phyloP scores from a whole-genome alignment of 2,329 filamentous ascomycete species.

The Pestalotiopsis sp. region DNA sequence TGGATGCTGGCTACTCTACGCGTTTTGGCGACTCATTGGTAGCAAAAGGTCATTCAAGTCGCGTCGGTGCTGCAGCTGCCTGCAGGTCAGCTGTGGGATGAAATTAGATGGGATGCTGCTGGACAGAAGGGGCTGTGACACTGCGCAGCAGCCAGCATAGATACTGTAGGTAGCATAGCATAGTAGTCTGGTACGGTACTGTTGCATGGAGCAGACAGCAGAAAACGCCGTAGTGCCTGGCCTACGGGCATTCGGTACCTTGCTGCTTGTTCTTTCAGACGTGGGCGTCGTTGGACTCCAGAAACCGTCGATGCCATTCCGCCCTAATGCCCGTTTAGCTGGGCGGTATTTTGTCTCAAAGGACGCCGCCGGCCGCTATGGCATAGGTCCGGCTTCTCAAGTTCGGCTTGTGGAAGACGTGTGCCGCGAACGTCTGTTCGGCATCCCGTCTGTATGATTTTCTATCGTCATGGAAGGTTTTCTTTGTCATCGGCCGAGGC shows the following conservation, averaged over 20 bases:
- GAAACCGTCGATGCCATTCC: slow-evolving; percentile 10
- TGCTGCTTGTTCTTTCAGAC: too few species aligned
- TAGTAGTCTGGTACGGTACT: too few species aligned
- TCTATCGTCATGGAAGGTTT: not conserved
- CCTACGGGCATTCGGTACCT: too few species aligned
- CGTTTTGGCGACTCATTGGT: slow-evolving; percentile 8
- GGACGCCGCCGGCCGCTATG: slow-evolving; percentile 1
- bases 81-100: slow-evolving; percentile 27
- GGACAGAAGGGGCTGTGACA: slow-evolving; percentile 15
- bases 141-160: too few species aligned
- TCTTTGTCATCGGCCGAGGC: not conserved
- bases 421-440: not conserved
- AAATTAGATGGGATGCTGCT: slow-evolving; percentile 28
- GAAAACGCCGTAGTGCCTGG: too few species aligned
- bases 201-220: too few species aligned
- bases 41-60: slow-evolving; percentile 17
- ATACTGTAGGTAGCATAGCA: too few species aligned
- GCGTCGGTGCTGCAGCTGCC: slow-evolving; percentile 22
- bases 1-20: slow-evolving; percentile 15
- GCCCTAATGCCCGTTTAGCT: slow-evolving; percentile 11
- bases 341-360: slow-evolving; percentile 8
- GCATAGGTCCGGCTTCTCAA: not conserved
- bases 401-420: not conserved
- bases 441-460: not conserved
- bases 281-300: too few species aligned